Evolutionary conservation across 768 basidiomycete genomes (phyloP), one percentile per base, ranked within the genome.

Genomic region (Suillus subalutaceus): DNA sequence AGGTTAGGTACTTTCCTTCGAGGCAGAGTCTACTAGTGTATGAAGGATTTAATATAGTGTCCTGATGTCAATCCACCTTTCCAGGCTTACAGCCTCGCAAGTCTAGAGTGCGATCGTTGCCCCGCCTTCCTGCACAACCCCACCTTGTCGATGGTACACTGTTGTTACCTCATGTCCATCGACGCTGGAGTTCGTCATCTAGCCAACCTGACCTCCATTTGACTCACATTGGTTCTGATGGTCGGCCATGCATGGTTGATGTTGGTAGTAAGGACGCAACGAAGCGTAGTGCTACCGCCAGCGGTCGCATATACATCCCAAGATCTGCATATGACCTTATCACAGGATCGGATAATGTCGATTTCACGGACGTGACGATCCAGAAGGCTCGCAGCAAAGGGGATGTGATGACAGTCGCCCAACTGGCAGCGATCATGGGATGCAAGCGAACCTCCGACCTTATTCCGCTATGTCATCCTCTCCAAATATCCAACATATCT

Each of bases 391-490:
- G 80, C 46, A 73, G 78, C 46, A 93, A 93, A 75, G 92, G 92
- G 13, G 87, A 92, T 72, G 85, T 86, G 9, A 80, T 93, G 44
- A 88, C 88, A 16, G 86, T 92, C 20, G 91, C 91, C 30, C 92
- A 95, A 71, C 80, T 97, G 30, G 93, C 94, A 8, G 94, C 87
- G 20, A 92, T 96, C 74, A 94, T 94, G 89, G 94, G 85, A 12
- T 87, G 90, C 65, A 97, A 97, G 75, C 88, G 87, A 67, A 96
- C 94, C 1, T 82, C 91, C 32, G 87, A 88, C 44, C 83, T 96
- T 55, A 95, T 97, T 62, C 94, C 94, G 12, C 81, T 97, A 18
- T 97, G 94, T 72, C 94, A 97, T 76, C 90, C 93, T 3, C 80
- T 97, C n/a, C 75, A 83, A 23, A 80, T 96, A 38, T 88, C 90